Evolutionary conservation across 805 yeast genomes (phyloP).

Genomic region (Ascoidea rubescens): DNA sequence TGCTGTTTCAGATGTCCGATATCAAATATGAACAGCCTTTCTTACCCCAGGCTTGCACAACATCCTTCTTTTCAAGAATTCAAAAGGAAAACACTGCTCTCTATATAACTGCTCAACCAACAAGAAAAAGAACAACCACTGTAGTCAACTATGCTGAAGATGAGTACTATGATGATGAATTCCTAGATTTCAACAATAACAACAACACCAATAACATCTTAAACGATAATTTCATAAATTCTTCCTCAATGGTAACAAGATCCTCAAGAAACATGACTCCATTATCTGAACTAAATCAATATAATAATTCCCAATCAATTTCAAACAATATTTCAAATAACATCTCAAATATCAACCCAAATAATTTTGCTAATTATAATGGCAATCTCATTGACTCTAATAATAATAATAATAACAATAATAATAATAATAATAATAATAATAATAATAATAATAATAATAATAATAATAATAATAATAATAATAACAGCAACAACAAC

Average conservation of each 20-base stretch:
- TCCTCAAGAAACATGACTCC: not conserved
- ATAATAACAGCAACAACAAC: not conserved
- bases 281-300: slow-evolving; percentile 1
- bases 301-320: too few species aligned
- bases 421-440: slow-evolving; percentile 20
- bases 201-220: slow-evolving; percentile 11
- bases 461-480: not conserved
- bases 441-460: slow-evolving; percentile 20
- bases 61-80: slow-evolving; percentile 61
- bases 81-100: slow-evolving; percentile 64
- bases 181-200: slow-evolving; percentile 15
- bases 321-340: too few species aligned
- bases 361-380: slow-evolving; percentile 2
- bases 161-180: slow-evolving; percentile 34
- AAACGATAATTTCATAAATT: slow-evolving; percentile 6
- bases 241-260: slow-evolving; percentile 1
- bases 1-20: not conserved
- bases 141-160: slow-evolving; percentile 78
- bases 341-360: too few species aligned
- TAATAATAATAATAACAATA: slow-evolving; percentile 15
- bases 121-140: slow-evolving; percentile 61
- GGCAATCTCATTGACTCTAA: slow-evolving; percentile 11
- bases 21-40: slow-evolving; percentile 13
- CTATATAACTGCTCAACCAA: slow-evolving; percentile 57
- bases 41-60: slow-evolving; percentile 67